Evolutionary conservation across 305 asterid species (phyloP), one percentile per base, ranked within the genome.

Genomic region (Fraxinus xanthoxyloides): DNA sequence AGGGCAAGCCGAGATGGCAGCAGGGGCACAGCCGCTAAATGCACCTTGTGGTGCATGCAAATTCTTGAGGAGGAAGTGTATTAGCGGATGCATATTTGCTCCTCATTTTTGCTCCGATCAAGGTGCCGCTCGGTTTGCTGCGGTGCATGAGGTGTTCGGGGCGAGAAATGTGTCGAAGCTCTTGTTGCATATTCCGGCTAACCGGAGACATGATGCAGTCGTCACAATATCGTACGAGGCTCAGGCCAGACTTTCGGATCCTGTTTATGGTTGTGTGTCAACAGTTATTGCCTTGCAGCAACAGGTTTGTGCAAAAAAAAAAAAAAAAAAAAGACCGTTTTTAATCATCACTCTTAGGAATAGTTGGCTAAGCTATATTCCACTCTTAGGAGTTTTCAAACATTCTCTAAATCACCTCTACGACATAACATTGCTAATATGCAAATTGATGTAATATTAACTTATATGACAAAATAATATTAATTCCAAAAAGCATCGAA

Each of bases 11-110:
- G 82, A 77, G 79, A 80, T 75, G 4, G 75, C 70, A 0, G 30
- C 80, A 85, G 59, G 35, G 73, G 31, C 19, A 15, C 78, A 2
- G 0, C 80, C 86, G 3, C 26, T 87, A 19, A 82, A 65, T 31
- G 87, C 94, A 0, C 97, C 98, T 0, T 95, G 98, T 72, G 98
- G 98, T 21, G 98, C 98, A 17, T 95, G 98, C 91, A 95, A 93
- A 82, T 95, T 95, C 90, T 80, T 95, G 87, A 93, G 98, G 88
- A 93, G 98, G 88, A 95, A 93, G 87, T 93, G 98, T 72, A 35
- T 89, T 1, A 85, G 72, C 6, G 97, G 97, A 0, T 93, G 98
- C 89, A 89, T 95, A 35, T 95, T 95, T 43, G 97, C 98, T 7
- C 98, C 98, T 0, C 89, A 95, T 69, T 95, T 93, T 69, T 89